Base-by-base conservation (phyloP, 108 stramenopile genomes). In the Pseudonitzschia delicatissima region DNA sequence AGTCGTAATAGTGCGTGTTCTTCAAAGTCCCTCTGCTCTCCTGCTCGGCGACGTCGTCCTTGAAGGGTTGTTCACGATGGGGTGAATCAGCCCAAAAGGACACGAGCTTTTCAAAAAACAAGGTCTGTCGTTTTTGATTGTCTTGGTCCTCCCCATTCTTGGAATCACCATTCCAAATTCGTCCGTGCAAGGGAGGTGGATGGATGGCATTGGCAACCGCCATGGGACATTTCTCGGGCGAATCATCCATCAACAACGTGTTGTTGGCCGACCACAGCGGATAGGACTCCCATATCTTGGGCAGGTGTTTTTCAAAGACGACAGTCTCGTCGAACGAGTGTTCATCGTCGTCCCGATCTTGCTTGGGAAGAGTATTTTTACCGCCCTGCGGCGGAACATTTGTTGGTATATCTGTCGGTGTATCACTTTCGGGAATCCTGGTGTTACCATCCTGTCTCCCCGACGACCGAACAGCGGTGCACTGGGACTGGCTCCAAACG, bases 181-280 rank as follows among this genome's bases (percentile, higher is more conserved):
- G 15, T 27, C 91, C 91, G 62, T 82, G 53, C 9, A 93, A 53
- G 20, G 87, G 69, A 40, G 82, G 79, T 42, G 92, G 92, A 66
- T 93, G 88, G 23, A 93, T 32, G 12, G 85, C 79, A 75, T 93
- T 90, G 23, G 28, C 29, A 29, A 52, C 69, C 50, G 62, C 57
- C 36, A 42, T 47, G 26, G 74, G 78, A 53, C 83, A 85, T 64
- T 93, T 93, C 33, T 90, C 82, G 1, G 85, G 88, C 31, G 87
- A 87, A 78, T 93, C 92, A 51, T 93, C 92, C 25, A 93, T 67
- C 27, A 93, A 40, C 15, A 93, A 57, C 7, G 92, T 93, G 68
- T 93, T 93, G 66, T 74, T 64, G 37, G 57, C 45, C 51, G 87
- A 73, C 92, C 92, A 93, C 28, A 90, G 49, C 4, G 87, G 92